Percentiles rank a stretch among this genome's conserved stretches.
phyloP scores from a whole-genome alignment of 2,329 filamentous ascomycete species.

The Diaporthe velutina region DNA sequence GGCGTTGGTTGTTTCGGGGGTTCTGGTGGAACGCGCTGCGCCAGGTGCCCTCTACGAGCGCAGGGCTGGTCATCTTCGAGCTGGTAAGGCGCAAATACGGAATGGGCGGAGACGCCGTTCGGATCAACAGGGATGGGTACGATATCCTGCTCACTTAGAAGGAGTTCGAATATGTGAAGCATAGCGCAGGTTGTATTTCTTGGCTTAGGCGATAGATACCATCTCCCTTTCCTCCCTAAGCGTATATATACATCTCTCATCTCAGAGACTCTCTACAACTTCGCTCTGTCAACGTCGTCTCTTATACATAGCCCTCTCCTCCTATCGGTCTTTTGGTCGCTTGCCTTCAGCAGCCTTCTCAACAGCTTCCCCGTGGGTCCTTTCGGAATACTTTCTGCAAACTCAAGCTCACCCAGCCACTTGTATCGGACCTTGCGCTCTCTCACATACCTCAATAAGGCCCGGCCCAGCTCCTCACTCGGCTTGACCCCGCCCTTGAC shows the following conservation, averaged over 20 bases:
- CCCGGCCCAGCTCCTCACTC: slow-evolving; percentile 49
- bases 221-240: background rate
- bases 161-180: background rate
- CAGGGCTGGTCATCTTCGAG: slow-evolving; percentile 84
- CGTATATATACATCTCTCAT: background rate
- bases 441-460: slow-evolving; percentile 61
- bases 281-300: slow-evolving; percentile 9
- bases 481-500: slow-evolving; percentile 47
- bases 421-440: slow-evolving; percentile 66
- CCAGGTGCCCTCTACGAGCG: slow-evolving; percentile 82
- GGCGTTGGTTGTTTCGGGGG: slow-evolving; percentile 76
- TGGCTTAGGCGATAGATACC: background rate
- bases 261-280: background rate
- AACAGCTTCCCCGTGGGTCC: slow-evolving; percentile 70
- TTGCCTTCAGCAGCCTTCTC: slow-evolving; percentile 57
- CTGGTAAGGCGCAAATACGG: slow-evolving; percentile 80
- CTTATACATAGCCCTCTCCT: slow-evolving; percentile 8
- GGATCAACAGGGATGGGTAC: slow-evolving; percentile 77
- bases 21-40: slow-evolving; percentile 80
- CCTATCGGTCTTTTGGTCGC: slow-evolving; percentile 9
- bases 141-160: slow-evolving; percentile 72
- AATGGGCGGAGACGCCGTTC: slow-evolving; percentile 70
- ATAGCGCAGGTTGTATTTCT: slow-evolving; percentile 24
- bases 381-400: slow-evolving; percentile 66
- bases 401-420: slow-evolving; percentile 61